Evolutionary conservation across 1,284 basidiomycete genomes (phyloP).

Genomic region (Erythrobasidium hasegawianum): DNA sequence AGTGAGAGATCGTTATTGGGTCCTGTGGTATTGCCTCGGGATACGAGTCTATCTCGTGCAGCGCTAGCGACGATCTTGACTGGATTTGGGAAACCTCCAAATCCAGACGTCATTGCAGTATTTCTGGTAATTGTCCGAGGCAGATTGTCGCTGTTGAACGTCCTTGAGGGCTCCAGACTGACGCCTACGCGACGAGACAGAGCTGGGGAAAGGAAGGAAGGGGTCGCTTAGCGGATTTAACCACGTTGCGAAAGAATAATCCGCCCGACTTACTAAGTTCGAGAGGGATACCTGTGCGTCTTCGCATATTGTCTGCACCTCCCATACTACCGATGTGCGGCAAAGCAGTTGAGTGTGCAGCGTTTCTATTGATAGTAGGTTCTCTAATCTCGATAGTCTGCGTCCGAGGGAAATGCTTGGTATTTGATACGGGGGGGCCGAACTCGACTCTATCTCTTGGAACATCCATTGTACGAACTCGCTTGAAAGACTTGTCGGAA

Average conservation of each 20-base stretch:
- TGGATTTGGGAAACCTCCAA: constrained; percentile 88
- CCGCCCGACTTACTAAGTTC: constrained; percentile 17
- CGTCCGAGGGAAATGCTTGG: constrained; percentile 54
- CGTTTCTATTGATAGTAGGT: constrained; percentile 31
- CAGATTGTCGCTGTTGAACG: constrained; percentile 36
- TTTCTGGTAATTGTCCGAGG: constrained; percentile 22
- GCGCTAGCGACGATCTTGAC: constrained; percentile 58
- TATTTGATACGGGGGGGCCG: background rate
- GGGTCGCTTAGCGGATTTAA: background rate
- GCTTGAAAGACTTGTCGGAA: constrained; percentile 18
- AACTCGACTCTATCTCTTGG: constrained; percentile 3
- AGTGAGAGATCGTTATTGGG: constrained; percentile 57
- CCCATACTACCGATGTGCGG: constrained; percentile 31
- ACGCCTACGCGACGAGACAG: background rate
- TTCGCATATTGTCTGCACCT: constrained; percentile 45
- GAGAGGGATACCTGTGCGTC: constrained; percentile 45
- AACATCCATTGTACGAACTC: constrained; percentile 22
- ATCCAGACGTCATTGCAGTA: constrained; percentile 53
- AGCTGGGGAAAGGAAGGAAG: background rate
- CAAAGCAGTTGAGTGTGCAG: constrained; percentile 22
- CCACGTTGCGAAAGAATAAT: background rate
- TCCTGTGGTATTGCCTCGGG: constrained; percentile 55
- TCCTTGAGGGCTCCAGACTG: constrained; percentile 36
- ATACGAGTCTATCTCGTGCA: constrained; percentile 51
- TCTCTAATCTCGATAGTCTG: constrained; percentile 60